A percentile compares a stretch with the other conserved stretches of the same genome.
Conservation (phyloP, 164 flowering plant genomes). For the Chimonanthus praecox region DNA sequence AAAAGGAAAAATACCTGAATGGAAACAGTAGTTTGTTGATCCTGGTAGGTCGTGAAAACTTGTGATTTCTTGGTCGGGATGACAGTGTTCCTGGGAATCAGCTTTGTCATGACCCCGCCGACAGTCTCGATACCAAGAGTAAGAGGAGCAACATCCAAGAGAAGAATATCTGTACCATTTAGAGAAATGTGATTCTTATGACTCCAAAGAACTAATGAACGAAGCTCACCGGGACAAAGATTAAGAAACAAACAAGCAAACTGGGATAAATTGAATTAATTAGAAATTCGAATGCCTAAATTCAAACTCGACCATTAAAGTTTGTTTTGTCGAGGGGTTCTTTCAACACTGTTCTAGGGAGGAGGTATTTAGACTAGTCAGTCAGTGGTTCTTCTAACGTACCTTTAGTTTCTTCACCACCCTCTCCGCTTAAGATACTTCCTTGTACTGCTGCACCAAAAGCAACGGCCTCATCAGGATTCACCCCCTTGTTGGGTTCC, state of each 20-base stretch:
- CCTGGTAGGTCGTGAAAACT: conserved; percentile 50
- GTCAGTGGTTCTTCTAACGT: background rate
- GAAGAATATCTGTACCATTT: conserved; percentile 25
- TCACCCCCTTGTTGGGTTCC: conserved; percentile 90
- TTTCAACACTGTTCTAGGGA: background rate
- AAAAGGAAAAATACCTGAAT: conserved; percentile 27
- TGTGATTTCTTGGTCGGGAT: conserved; percentile 65
- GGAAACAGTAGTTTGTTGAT: conserved; percentile 44
- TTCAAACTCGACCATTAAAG: background rate
- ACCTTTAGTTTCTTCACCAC: conserved; percentile 92
- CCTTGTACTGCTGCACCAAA: conserved; percentile 94
- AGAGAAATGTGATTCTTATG: background rate
- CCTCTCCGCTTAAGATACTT: conserved; percentile 84
- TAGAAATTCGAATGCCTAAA: too few relatives aligned
- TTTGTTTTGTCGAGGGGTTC: background rate
- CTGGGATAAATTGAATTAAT: background rate
- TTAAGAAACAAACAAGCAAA: background rate
- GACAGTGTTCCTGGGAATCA: conserved; percentile 53
- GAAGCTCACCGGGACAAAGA: background rate
- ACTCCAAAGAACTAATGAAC: background rate
- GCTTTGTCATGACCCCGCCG: conserved; percentile 57
- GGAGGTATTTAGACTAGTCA: background rate
- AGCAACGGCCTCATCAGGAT: conserved; percentile 73
- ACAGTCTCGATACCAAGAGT: conserved; percentile 57
- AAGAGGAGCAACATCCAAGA: conserved; percentile 49